phyloP scores from a whole-genome alignment of 129 eudicot species.

The Saposhnikovia divaricata region DNA sequence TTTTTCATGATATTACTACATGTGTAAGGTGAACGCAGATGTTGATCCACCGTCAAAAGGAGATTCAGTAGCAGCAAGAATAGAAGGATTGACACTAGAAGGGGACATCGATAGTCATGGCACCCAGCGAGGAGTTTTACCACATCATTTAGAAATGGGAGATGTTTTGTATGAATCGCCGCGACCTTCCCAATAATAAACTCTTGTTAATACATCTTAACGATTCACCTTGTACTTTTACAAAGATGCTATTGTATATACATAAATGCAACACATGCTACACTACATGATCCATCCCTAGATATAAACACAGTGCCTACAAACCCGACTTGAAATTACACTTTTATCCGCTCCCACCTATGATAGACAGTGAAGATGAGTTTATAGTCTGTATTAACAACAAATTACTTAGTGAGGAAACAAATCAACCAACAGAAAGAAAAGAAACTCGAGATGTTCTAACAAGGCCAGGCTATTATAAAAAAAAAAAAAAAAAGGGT shows the following conservation, averaged over 20 bases:
- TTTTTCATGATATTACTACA: background rate
- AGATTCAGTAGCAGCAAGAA: constrained; percentile 21
- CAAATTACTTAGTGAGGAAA: too few species aligned
- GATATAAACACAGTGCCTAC: too few species aligned
- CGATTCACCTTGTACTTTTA: background rate
- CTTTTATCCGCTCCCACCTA: too few species aligned
- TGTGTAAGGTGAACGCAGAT: constrained; percentile 19
- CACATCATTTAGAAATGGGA: background rate
- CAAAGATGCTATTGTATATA: background rate
- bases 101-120: constrained; percentile 34
- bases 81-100: constrained; percentile 31
- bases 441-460: too few species aligned
- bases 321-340: too few species aligned
- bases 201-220: background rate
- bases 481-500: too few species aligned
- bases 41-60: constrained; percentile 30
- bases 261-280: too few species aligned
- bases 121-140: constrained; percentile 21
- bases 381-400: too few species aligned
- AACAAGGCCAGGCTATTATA: too few species aligned
- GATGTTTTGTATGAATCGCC: background rate
- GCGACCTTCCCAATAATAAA: background rate
- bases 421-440: too few species aligned
- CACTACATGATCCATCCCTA: too few species aligned
- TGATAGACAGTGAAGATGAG: too few species aligned